Evolutionary conservation across 2,329 filamentous ascomycete species (phyloP).

Genomic region (Fusarium nygamai): DNA sequence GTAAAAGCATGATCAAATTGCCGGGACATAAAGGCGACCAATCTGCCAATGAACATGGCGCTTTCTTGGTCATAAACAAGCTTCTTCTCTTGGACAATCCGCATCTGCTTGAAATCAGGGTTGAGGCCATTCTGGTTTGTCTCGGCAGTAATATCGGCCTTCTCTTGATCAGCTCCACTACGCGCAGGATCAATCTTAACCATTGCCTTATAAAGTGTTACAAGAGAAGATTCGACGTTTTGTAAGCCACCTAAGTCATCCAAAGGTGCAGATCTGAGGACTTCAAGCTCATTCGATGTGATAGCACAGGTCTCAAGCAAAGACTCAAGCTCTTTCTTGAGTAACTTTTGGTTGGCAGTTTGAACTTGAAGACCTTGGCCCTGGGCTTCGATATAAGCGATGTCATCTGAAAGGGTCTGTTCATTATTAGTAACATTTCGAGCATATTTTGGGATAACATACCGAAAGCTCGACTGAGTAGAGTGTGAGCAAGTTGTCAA

Average conservation of each 20-base stretch:
- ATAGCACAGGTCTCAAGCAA: constrained; percentile 94
- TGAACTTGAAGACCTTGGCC: constrained; percentile 97
- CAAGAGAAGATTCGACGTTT: constrained; percentile 79
- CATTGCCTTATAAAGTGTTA: constrained; percentile 91
- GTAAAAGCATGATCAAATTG: constrained; percentile 82
- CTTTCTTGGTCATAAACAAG: constrained; percentile 86
- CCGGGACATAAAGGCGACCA: constrained; percentile 83
- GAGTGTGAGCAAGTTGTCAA: constrained; percentile 91
- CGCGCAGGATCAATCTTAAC: constrained; percentile 89
- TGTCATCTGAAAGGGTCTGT: constrained; percentile 92
- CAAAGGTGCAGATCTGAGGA: constrained; percentile 77
- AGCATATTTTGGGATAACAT: constrained; percentile 51
- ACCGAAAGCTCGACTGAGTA: constrained; percentile 95
- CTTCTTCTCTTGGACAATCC: constrained; percentile 93
- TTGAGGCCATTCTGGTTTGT: constrained; percentile 64
- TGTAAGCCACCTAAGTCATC: constrained; percentile 76
- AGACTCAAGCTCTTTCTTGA: constrained; percentile 88
- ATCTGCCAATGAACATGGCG: constrained; percentile 77
- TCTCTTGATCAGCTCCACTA: constrained; percentile 60
- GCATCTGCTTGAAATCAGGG: constrained; percentile 87
- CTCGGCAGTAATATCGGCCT: constrained; percentile 58
- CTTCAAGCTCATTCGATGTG: constrained; percentile 76
- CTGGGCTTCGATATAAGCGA: constrained; percentile 96
- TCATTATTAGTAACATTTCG: constrained; percentile 18
- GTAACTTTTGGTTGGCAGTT: constrained; percentile 93